These are phyloP conservation scores for Mycena crocata DNA, from an alignment of 768 basidiomycete genomes.

Conservation along the genomic window DNA sequence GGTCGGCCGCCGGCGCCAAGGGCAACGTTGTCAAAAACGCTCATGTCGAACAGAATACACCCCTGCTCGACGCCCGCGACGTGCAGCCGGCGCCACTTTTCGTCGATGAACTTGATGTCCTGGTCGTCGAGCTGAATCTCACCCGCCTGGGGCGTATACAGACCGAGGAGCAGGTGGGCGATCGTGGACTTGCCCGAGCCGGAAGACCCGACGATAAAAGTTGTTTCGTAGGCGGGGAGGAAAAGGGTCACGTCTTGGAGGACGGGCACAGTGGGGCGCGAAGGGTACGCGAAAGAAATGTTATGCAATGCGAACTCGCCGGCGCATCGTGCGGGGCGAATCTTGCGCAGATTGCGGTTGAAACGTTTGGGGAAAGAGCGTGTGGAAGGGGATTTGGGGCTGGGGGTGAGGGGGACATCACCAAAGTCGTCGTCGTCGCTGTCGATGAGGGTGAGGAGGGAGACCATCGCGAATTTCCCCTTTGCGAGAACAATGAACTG, in stretches of 20 bases:
- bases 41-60: constrained; percentile 77
- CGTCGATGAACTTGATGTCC: constrained; percentile 71
- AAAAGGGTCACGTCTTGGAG: constrained; percentile 72
- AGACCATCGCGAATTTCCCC: constrained; percentile 78
- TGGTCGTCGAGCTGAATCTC: constrained; percentile 77
- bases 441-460: constrained; percentile 63
- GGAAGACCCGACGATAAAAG: constrained; percentile 84
- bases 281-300: constrained; percentile 80
- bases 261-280: constrained; percentile 71
- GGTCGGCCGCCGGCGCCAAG: constrained; percentile 67
- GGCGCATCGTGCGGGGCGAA: constrained; percentile 62
- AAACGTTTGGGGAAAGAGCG: constrained; percentile 29
- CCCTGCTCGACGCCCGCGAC: constrained; percentile 76
- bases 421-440: constrained; percentile 37
- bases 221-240: constrained; percentile 77
- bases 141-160: constrained; percentile 69
- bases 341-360: constrained; percentile 57
- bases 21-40: constrained; percentile 82
- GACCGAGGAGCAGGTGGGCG: constrained; percentile 73
- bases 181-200: constrained; percentile 86
- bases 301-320: constrained; percentile 73
- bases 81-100: constrained; percentile 64
- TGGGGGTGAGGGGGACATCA: constrained; percentile 25
- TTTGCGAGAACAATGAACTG: constrained; percentile 71
- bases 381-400: constrained; percentile 24